phyloP scores from a whole-genome alignment of 1,284 basidiomycete species.

The Ganoderma boninense region DNA sequence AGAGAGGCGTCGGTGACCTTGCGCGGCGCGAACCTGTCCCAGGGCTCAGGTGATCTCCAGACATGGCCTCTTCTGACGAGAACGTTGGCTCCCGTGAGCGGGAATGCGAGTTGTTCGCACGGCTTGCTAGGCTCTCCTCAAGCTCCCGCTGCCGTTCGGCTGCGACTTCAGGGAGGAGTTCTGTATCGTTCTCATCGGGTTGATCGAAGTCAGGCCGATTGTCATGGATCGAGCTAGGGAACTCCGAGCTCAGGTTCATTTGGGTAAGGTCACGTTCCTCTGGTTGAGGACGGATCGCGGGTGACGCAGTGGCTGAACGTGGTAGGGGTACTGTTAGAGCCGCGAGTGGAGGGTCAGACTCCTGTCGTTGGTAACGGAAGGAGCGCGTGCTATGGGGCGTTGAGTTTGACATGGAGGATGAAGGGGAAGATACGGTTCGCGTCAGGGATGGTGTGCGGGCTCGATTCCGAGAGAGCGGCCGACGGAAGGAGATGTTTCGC shows the following conservation, averaged over 20 bases:
- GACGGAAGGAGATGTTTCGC: constrained; percentile 69
- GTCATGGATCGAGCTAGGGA: constrained; percentile 8
- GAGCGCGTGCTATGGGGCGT: constrained; percentile 68
- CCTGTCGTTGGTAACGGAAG: constrained; percentile 46
- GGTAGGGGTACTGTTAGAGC: constrained; percentile 62
- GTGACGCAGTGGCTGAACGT: constrained; percentile 59
- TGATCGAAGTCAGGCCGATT: not conserved
- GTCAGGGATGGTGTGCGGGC: constrained; percentile 78
- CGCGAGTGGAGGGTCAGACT: constrained; percentile 55
- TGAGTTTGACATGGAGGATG: constrained; percentile 67
- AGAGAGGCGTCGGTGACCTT: constrained; percentile 45
- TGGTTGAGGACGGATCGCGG: constrained; percentile 43
- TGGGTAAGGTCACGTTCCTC: constrained; percentile 31
- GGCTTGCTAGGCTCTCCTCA: constrained; percentile 9
- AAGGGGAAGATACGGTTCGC: constrained; percentile 66
- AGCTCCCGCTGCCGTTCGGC: constrained; percentile 17
- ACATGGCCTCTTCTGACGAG: constrained; percentile 57
- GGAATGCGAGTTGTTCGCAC: constrained; percentile 14
- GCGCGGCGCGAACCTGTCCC: constrained; percentile 24
- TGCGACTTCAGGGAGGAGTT: constrained; percentile 25
- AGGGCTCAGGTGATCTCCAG: constrained; percentile 23
- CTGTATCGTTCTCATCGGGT: constrained; percentile 18
- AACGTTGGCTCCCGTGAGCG: constrained; percentile 64
- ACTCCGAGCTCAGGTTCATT: constrained; percentile 25
- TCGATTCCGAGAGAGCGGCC: constrained; percentile 53